phyloP scores from a whole-genome alignment of 371 early-diverging fungal genomes.

The Actinomucor elegans region DNA sequence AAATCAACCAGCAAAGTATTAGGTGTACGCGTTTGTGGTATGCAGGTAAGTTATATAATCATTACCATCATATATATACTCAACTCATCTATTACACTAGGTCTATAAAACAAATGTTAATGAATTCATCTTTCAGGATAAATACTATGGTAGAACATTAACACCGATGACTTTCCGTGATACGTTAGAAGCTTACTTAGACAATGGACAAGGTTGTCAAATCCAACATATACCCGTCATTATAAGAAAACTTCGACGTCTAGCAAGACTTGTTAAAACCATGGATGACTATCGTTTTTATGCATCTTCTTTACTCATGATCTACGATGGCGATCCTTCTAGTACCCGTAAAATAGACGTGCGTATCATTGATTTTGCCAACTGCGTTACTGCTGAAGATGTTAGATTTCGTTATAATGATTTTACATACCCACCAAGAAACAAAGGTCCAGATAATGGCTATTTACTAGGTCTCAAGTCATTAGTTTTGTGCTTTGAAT shows the following conservation, averaged over 20 bases:
- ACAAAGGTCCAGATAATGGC: constrained; percentile 70
- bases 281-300: constrained; percentile 88
- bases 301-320: constrained; percentile 77
- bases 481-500: constrained; percentile 66
- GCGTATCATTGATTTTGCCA: constrained; percentile 94
- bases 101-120: constrained; percentile 75
- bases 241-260: constrained; percentile 66
- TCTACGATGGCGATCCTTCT: constrained; percentile 41
- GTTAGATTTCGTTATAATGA: constrained; percentile 23
- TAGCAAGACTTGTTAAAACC: constrained; percentile 71
- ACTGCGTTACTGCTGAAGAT: constrained; percentile 58
- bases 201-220: constrained; percentile 74
- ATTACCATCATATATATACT: no score
- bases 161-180: constrained; percentile 74
- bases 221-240: constrained; percentile 81
- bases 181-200: constrained; percentile 80
- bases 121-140: constrained; percentile 81
- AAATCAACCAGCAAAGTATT: constrained; percentile 85
- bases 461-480: constrained; percentile 74
- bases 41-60: constrained; percentile 79
- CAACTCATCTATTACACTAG: no score
- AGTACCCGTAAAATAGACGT: constrained; percentile 62
- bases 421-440: constrained; percentile 66
- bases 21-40: constrained; percentile 95
- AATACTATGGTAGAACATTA: constrained; percentile 91